Conservation (phyloP, 2,329 filamentous ascomycete species). For the Periconia digitata region DNA sequence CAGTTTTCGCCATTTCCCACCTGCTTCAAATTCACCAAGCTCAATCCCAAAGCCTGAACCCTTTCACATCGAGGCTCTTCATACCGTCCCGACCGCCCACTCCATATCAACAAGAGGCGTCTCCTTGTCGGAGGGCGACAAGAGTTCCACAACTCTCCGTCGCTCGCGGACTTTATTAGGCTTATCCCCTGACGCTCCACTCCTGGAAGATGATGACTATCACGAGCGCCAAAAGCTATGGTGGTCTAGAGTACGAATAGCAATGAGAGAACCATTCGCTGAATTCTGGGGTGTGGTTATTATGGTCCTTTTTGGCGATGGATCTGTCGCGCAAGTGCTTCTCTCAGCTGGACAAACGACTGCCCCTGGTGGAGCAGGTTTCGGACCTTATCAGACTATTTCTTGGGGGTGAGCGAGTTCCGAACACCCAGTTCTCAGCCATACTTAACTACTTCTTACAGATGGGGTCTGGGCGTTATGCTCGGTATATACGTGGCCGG, state of each 20-base stretch:
- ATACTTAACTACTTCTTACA: slow-evolving; percentile 6
- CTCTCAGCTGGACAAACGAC: slow-evolving; percentile 39
- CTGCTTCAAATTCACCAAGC: background rate
- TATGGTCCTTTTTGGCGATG: slow-evolving; percentile 49
- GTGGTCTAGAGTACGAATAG: slow-evolving; percentile 42
- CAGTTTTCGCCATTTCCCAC: background rate
- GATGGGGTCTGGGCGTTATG: slow-evolving; percentile 44
- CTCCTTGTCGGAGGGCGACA: slow-evolving; percentile 8
- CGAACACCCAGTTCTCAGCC: background rate
- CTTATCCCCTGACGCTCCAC: slow-evolving; percentile 44
- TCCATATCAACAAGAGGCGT: slow-evolving; percentile 15
- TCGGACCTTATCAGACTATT: slow-evolving; percentile 46
- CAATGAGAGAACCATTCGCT: slow-evolving; percentile 47
- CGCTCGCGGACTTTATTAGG: slow-evolving; percentile 33
- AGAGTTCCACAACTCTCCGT: slow-evolving; percentile 24
- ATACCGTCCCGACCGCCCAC: slow-evolving; percentile 19
- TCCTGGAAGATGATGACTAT: slow-evolving; percentile 45
- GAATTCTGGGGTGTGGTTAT: slow-evolving; percentile 49
- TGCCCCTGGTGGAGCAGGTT: slow-evolving; percentile 47
- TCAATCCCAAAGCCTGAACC: background rate
- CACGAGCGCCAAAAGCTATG: slow-evolving; percentile 37
- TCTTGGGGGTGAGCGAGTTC: slow-evolving; percentile 44
- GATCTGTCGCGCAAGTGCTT: slow-evolving; percentile 47
- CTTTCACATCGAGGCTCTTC: slow-evolving; percentile 3
- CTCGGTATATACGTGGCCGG: slow-evolving; percentile 63